Percentiles rank a stretch among this genome's conserved stretches.
Evolutionary conservation across 441 rosid species (phyloP).

Genomic region (Biscutella auriculata): DNA sequence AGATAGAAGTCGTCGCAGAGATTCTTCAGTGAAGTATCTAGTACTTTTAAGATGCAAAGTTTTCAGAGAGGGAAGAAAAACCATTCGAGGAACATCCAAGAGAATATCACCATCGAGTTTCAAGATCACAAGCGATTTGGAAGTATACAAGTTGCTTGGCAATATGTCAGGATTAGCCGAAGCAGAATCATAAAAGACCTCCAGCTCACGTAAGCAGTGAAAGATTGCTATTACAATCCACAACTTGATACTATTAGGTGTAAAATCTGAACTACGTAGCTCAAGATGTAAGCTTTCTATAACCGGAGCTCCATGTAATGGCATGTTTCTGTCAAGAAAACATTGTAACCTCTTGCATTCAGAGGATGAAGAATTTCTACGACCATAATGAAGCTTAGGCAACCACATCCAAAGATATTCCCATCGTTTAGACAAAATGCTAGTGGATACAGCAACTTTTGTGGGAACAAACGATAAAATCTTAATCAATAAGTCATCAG

Average conservation of each 20-base stretch:
- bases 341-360: not conserved
- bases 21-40: not conserved
- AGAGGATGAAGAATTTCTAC: fast-evolving
- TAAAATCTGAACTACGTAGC: fast-evolving
- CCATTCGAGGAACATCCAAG: constrained; percentile 6
- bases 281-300: not conserved
- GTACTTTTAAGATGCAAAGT: not conserved
- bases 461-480: not conserved
- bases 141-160: not conserved
- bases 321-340: not conserved
- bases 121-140: constrained; percentile 1
- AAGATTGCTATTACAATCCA: not conserved
- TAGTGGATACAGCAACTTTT: constrained; percentile 7
- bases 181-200: fast-evolving
- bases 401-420: constrained; percentile 16
- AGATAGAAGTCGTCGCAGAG: constrained; percentile 1
- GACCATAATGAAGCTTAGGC: not conserved
- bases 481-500: constrained; percentile 7
- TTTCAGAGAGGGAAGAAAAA: constrained; percentile 3
- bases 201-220: not conserved
- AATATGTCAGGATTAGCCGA: not conserved
- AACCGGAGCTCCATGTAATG: constrained; percentile 8
- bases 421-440: constrained; percentile 13
- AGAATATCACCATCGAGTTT: not conserved
- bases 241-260: not conserved